Evolutionary conservation across 176 grass and related monocot genomes (phyloP).

Genomic region (Paspalum vaginatum): DNA sequence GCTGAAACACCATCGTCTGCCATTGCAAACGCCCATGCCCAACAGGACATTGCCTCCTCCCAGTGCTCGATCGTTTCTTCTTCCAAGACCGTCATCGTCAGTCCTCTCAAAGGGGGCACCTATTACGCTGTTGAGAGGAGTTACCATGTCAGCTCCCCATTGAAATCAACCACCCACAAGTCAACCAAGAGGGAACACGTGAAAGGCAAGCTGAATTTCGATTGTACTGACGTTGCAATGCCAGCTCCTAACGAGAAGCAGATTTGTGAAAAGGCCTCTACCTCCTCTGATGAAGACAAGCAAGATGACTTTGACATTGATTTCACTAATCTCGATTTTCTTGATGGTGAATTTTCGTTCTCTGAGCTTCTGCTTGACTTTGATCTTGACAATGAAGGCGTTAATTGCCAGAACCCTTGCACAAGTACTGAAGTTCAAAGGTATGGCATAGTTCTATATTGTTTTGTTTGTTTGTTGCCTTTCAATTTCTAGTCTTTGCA

Average conservation of each 20-base stretch:
- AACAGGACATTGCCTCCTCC: constrained; percentile 43
- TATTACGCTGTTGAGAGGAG: constrained; percentile 86
- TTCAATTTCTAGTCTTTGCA: constrained; percentile 16
- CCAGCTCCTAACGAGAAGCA: constrained; percentile 28
- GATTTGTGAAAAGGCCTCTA: constrained; percentile 40
- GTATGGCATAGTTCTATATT: constrained; percentile 35
- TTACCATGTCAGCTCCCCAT: constrained; percentile 82
- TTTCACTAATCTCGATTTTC: constrained; percentile 73
- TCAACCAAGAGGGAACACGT: constrained; percentile 69
- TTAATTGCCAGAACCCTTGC: constrained; percentile 45
- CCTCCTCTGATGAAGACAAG: constrained; percentile 52
- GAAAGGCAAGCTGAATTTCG: constrained; percentile 89
- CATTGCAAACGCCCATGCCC: constrained; percentile 13
- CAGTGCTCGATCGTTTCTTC: constrained; percentile 86
- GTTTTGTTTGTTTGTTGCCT: background rate
- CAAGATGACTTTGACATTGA: constrained; percentile 67
- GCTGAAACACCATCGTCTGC: constrained; percentile 21
- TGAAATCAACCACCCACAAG: constrained; percentile 54
- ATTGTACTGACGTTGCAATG: constrained; percentile 34
- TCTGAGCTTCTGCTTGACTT: constrained; percentile 88
- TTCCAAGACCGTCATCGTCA: constrained; percentile 80
- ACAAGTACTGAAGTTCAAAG: constrained; percentile 52
- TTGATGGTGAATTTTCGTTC: constrained; percentile 68
- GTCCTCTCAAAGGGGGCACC: constrained; percentile 72
- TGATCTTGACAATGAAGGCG: constrained; percentile 68